Base-by-base conservation (phyloP, 2,329 filamentous ascomycete genomes). In the Claviceps capensis region DNA sequence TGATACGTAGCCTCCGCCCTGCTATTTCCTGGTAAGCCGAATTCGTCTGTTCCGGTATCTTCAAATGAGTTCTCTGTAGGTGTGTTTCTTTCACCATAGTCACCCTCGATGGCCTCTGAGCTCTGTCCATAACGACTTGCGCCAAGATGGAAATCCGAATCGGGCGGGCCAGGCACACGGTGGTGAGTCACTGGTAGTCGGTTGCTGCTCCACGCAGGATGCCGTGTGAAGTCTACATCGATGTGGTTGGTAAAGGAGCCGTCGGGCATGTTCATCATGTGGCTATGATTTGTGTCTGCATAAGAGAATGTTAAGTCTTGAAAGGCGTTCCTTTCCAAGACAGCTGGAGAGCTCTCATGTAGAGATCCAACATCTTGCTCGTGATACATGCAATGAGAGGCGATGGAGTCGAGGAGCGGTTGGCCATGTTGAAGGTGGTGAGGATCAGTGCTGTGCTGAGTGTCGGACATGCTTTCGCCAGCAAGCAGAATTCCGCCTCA, bases 31-130 rank as follows among this genome's bases (percentile, higher is more conserved):
- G 71, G 68, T 38, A 81, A 64, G 9, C 76, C 78, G 56, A 83
- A 82, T 49, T 83, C 80, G 60, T 83, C 79, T 4, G 72, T 70
- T 52, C 74, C 67, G 23, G 72, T 66, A 52, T 81, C 78, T 46
- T 78, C 77, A 47, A 79, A 61, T 2, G 72, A 69, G 55, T 74
- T 73, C 41, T 66, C 67, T 16, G 67, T 67, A 36, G 70, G 72
- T 1, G 69, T 70, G 37, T 65, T 69, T 52, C 67, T 70, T 42
- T 70, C 71, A 26, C 65, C 70, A 43, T 67, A 72, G 46, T 63
- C 69, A 38, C 72, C 70, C 26, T 77, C 76, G 5, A 75, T 74
- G 1, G 59, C 66, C 26, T 73, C 73, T 47, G 65, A 56, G 49
- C 61, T 65, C 9, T 59, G 56, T n/a, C 60, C 60, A 46, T 53